phyloP scores from a whole-genome alignment of 768 basidiomycete species.

The Pisolithus orientalis region DNA sequence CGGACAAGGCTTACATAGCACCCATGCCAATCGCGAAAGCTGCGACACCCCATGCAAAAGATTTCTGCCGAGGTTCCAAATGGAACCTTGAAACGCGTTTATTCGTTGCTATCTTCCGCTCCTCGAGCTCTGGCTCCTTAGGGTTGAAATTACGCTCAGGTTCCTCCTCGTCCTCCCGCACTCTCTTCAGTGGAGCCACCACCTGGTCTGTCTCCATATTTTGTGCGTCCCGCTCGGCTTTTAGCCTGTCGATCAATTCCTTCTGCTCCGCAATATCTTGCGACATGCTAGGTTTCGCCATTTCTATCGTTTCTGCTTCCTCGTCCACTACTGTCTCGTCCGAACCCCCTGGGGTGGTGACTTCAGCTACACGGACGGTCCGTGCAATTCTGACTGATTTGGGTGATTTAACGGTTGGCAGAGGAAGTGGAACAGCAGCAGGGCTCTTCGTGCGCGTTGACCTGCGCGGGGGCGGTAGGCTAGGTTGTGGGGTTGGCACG shows the following conservation, averaged over 20 bases:
- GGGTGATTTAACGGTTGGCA: constrained; percentile 33
- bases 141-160: constrained; percentile 52
- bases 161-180: constrained; percentile 39
- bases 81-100: constrained; percentile 51
- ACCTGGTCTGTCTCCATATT: constrained; percentile 21
- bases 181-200: constrained; percentile 38
- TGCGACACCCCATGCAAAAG: constrained; percentile 76
- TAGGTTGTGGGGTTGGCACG: constrained; percentile 11
- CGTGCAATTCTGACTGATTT: constrained; percentile 18
- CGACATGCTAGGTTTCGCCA: constrained; percentile 56
- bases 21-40: constrained; percentile 81
- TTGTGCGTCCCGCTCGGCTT: constrained; percentile 47
- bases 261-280: constrained; percentile 75
- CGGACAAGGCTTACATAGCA: constrained; percentile 58
- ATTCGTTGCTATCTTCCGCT: constrained; percentile 57
- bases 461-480: constrained; percentile 37
- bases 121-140: constrained; percentile 59
- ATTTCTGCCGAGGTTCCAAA: constrained; percentile 63
- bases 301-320: constrained; percentile 50
- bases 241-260: constrained; percentile 67
- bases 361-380: constrained; percentile 22
- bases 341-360: constrained; percentile 45
- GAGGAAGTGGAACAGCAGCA: constrained; percentile 17
- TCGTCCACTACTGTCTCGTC: constrained; percentile 66
- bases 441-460: constrained; percentile 40